phyloP scores from a whole-genome alignment of 371 early-diverging fungal genomes.

The Umbelopsis sp. region DNA sequence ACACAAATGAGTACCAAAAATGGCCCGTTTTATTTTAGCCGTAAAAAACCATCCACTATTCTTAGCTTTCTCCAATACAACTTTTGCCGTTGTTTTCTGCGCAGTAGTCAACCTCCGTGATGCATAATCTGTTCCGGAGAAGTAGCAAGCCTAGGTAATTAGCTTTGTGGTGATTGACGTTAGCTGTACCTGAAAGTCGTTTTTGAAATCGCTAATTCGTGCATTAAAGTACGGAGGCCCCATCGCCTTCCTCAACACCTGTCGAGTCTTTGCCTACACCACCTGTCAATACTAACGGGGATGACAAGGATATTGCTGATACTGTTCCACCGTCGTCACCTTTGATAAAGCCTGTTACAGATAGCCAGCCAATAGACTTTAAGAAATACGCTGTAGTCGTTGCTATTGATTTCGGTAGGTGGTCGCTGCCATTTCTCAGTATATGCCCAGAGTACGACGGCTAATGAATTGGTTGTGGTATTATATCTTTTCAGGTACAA shows the following conservation, averaged over 20 bases:
- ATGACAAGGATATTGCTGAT: neutral
- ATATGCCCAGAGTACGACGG: neutral
- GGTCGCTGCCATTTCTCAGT: neutral
- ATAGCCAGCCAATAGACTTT: neutral
- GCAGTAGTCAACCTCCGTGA: neutral
- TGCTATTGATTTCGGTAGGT: constrained; percentile 33
- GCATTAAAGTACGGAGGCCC: neutral
- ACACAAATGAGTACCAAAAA: too few species aligned
- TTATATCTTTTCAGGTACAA: constrained; percentile 23
- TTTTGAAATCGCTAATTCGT: too few species aligned
- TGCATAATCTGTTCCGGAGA: neutral
- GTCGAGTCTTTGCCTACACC: neutral
- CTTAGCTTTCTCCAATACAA: neutral
- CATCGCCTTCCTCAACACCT: neutral
- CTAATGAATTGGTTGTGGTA: neutral
- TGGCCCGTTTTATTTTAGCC: too few species aligned
- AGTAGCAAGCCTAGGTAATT: neutral
- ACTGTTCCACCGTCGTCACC: neutral
- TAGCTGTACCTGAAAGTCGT: too few species aligned
- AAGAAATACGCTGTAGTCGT: constrained; percentile 24
- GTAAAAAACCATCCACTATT: neutral
- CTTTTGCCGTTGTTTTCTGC: neutral
- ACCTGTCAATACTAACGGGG: neutral
- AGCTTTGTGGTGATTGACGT: neutral
- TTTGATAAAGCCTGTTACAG: neutral